phyloP scores from a whole-genome alignment of 1,139 yeast genomes.

The Kazachstania sp. region DNA sequence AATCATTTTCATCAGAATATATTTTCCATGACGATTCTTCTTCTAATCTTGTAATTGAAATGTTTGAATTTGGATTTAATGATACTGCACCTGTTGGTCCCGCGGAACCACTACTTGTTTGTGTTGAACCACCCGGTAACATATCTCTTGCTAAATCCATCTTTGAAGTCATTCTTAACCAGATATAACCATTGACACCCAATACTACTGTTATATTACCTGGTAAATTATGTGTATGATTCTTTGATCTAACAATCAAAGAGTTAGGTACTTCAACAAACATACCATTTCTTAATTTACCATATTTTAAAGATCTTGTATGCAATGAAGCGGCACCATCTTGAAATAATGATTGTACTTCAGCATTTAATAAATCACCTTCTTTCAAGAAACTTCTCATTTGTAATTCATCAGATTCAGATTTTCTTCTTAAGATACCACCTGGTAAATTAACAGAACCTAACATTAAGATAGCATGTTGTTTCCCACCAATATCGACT shows the following conservation, averaged over 20 bases:
- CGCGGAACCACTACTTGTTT: constrained; percentile 30
- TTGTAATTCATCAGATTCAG: constrained; percentile 91
- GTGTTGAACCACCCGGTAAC: constrained; percentile 29
- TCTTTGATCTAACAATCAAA: constrained; percentile 71
- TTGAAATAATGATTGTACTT: constrained; percentile 79
- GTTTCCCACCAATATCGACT: constrained; percentile 90
- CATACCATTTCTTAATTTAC: constrained; percentile 86
- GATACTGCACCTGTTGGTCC: constrained; percentile 38
- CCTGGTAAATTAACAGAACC: constrained; percentile 98
- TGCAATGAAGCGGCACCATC: constrained; percentile 94
- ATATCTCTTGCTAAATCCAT: constrained; percentile 29
- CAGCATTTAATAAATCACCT: constrained; percentile 95
- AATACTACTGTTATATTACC: constrained; percentile 84
- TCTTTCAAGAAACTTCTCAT: constrained; percentile 92
- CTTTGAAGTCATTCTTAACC: constrained; percentile 71
- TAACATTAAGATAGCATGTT: constrained; percentile 83
- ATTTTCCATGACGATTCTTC: constrained; percentile 95
- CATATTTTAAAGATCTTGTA: constrained; percentile 90
- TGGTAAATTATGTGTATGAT: constrained; percentile 78
- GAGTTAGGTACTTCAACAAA: constrained; percentile 76
- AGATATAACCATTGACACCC: constrained; percentile 91
- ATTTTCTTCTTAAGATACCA: constrained; percentile 86
- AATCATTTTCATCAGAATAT: constrained; percentile 83
- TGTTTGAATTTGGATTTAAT: constrained; percentile 48
- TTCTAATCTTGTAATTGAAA: constrained; percentile 77